Percentiles rank a stretch among this genome's conserved stretches.
Conservation (phyloP, 345 rosid genomes). For the Eucalyptus lansdowneana region DNA sequence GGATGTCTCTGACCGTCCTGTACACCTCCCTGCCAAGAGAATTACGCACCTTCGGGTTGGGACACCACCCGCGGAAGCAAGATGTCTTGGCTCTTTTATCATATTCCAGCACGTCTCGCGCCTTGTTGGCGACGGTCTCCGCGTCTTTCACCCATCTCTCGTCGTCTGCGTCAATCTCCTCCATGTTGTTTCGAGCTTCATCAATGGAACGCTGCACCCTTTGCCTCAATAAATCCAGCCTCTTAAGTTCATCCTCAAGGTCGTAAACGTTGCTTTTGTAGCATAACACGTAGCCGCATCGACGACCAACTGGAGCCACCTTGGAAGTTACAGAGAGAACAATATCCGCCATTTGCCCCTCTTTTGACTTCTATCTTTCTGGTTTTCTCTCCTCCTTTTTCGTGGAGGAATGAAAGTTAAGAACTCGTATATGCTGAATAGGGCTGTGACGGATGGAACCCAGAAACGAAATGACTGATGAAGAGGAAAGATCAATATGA, state of each 20-base stretch:
- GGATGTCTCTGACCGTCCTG: rapidly evolving
- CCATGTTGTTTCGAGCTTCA: no score
- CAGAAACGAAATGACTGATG: no score
- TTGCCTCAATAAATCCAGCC: rapidly evolving
- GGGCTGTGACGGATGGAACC: no score
- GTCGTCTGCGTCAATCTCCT: rapidly evolving
- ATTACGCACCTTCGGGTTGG: no score
- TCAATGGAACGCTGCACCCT: rapidly evolving
- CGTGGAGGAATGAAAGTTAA: no score
- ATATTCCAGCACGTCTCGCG: rapidly evolving
- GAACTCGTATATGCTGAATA: no score
- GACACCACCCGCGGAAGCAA: rapidly evolving
- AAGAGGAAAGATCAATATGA: no score
- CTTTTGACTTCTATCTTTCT: no score
- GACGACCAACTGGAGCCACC: rapidly evolving
- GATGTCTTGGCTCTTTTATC: rapidly evolving
- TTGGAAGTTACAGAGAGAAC: no score
- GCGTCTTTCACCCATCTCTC: rapidly evolving
- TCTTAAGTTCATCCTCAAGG: rapidly evolving
- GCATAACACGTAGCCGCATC: rapidly evolving
- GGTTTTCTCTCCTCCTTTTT: no score
- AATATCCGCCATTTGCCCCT: no score
- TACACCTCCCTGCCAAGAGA: rapidly evolving
- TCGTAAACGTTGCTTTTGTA: rapidly evolving
- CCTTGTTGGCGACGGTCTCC: rapidly evolving